Evolutionary conservation across 768 basidiomycete species (phyloP).

Genomic region (Agaricus sinodeliciosus): DNA sequence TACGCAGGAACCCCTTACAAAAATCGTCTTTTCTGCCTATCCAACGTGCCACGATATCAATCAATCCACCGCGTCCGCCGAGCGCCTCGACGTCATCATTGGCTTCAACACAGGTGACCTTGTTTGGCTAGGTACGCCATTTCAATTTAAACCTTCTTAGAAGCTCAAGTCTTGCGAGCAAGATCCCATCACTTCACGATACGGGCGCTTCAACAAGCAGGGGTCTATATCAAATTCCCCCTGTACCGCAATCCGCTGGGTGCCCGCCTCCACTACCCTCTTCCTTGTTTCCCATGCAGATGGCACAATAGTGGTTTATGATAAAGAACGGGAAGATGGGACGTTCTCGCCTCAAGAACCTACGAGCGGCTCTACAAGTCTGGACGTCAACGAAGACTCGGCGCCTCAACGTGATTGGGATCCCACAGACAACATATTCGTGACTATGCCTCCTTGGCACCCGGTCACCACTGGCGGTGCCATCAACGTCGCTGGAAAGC

Average conservation of each 20-base stretch:
- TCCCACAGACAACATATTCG: conserved; percentile 66
- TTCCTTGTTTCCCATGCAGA: conserved; percentile 88
- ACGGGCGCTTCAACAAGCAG: conserved; percentile 84
- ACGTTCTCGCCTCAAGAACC: conserved; percentile 62
- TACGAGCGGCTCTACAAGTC: conserved; percentile 18
- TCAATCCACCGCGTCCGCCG: conserved; percentile 63
- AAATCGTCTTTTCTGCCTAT: conserved; percentile 78
- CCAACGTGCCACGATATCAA: conserved; percentile 94
- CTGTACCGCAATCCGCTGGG: conserved; percentile 89
- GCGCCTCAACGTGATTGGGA: conserved; percentile 55
- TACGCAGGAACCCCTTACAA: conserved; percentile 76
- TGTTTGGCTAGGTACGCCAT: conserved; percentile 78
- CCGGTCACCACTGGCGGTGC: conserved; percentile 45
- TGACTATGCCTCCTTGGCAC: conserved; percentile 85
- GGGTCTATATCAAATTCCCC: conserved; percentile 76
- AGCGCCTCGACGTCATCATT: conserved; percentile 82
- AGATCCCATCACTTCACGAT: conserved; percentile 79
- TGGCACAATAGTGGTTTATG: conserved; percentile 84
- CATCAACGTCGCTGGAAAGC: conserved; percentile 26
- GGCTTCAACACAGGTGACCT: conserved; percentile 95
- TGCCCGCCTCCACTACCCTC: conserved; percentile 70
- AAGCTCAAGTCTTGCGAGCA: conserved; percentile 1
- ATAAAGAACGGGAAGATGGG: conserved; percentile 88
- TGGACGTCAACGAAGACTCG: conserved; percentile 17
- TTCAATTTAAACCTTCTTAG: neutral